Base-by-base conservation (phyloP, 1,284 basidiomycete genomes). In the Chalciporus piperatoides region DNA sequence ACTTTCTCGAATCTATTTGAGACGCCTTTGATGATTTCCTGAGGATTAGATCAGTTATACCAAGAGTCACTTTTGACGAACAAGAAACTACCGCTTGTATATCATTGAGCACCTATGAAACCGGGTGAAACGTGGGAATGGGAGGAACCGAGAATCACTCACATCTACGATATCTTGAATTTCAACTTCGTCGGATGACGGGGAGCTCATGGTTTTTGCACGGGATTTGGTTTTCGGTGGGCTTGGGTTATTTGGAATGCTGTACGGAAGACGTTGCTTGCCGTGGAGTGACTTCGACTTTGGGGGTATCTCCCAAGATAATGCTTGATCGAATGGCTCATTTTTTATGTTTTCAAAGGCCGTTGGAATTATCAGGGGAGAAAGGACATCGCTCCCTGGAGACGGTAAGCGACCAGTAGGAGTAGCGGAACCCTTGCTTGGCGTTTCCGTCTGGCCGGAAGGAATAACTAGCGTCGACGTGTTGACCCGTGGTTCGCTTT, bases 1-100 rank as follows among this genome's bases (percentile, higher is more conserved):
- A 77, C 68, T 41, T 61, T 64, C 27, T 69, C 68, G 46, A 79
- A 74, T 38, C 68, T 73, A 33, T 64, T 66, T 1, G 65, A 63
- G 33, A 80, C 67, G 28, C 74, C 75, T 41, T 62, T 64, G 15
- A 78, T 54, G 15, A 80, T 63, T 15, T 69, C 72, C 74, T 80
- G 36, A 46, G 27, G 12, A 33, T 36, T 17, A 35, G 23, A 53
- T 65, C 21, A 61, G 54, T 41, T 11, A 41, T 19, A 15, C 45
- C 15, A 28, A 46, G 47, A 27, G 33, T 46, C 35, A 21, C 40
- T 19, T 21, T 44, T 17, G 52, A 27, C 25, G 49, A 50, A 61
- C 51, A n/a, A 62, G 56, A 24, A 72, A 62, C 48, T 71, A 69
- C 64, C 49, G 54, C 48, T 52, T 69, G 64, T 3, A 66, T 69